A percentile compares a stretch with the other conserved stretches of the same genome.
These are phyloP conservation scores for Aureobasidium zeae DNA, from an alignment of 2,329 filamentous ascomycete species.

Conservation along the genomic window DNA sequence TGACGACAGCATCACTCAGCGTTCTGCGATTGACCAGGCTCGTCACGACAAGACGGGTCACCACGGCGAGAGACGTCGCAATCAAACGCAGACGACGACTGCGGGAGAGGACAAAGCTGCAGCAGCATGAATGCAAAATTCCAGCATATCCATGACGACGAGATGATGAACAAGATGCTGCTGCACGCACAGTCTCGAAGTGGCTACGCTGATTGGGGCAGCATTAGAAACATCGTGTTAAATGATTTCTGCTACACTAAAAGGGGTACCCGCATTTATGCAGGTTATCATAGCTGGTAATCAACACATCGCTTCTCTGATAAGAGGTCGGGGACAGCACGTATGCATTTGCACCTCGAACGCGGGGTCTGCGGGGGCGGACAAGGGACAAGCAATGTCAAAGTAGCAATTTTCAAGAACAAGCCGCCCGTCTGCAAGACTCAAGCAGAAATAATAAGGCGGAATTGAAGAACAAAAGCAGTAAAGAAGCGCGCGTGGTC, in stretches of 20 bases:
- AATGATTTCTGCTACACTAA: too few species aligned
- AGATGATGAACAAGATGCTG: background rate
- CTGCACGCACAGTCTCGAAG: slow-evolving; percentile 9
- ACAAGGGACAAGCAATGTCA: slow-evolving; percentile 1
- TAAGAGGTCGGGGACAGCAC: background rate
- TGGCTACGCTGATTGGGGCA: too few species aligned
- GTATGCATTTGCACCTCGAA: slow-evolving; percentile 8
- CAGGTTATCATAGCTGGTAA: too few species aligned
- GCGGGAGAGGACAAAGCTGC: slow-evolving; percentile 12
- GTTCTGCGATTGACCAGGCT: slow-evolving; percentile 81
- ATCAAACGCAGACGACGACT: slow-evolving; percentile 24
- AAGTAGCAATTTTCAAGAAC: too few species aligned
- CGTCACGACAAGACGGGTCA: slow-evolving; percentile 66
- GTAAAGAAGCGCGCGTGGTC: slow-evolving; percentile 7
- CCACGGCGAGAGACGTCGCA: slow-evolving; percentile 37
- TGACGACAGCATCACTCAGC: slow-evolving; percentile 88
- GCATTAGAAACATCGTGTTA: too few species aligned
- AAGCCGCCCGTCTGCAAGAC: background rate
- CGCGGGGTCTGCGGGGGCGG: background rate
- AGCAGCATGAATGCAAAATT: slow-evolving; percentile 8
- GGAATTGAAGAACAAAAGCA: slow-evolving; percentile 12
- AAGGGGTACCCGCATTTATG: too few species aligned
- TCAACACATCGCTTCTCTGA: too few species aligned
- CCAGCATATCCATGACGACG: slow-evolving; percentile 1
- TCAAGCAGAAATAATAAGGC: background rate